Conservation (phyloP, 2,329 filamentous ascomycete species). For the Thelonectria rubi region DNA sequence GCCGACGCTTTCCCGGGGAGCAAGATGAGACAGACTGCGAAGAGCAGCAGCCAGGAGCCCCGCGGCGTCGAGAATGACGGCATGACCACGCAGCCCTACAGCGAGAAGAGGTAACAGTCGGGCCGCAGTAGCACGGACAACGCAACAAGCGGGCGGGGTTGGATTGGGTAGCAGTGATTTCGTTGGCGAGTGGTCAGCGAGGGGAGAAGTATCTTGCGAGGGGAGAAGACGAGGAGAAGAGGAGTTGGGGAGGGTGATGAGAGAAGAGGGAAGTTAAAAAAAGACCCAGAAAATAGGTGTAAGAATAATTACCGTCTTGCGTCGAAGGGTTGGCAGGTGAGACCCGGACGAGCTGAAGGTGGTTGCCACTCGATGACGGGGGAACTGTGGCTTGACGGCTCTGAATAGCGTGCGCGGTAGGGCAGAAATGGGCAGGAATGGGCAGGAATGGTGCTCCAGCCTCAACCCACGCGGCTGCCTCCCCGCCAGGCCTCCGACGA, state of each 20-base stretch:
- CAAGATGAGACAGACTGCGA: slow-evolving; percentile 61
- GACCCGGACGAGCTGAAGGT: slow-evolving; percentile 21
- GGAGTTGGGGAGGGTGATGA: slow-evolving; percentile 1
- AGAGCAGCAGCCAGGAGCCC: slow-evolving; percentile 61
- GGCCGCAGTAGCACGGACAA: slow-evolving; percentile 24
- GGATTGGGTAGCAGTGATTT: slow-evolving; percentile 1
- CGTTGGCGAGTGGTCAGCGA: background rate
- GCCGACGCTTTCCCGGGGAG: slow-evolving; percentile 66
- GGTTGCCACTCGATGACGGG: slow-evolving; percentile 42
- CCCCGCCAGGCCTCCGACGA: slow-evolving; percentile 6
- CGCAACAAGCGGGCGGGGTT: slow-evolving; percentile 28
- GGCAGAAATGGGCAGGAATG: slow-evolving; percentile 6
- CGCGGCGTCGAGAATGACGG: slow-evolving; percentile 57
- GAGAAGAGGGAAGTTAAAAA: slow-evolving; percentile 7
- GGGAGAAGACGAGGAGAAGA: slow-evolving; percentile 4
- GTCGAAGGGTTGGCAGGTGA: background rate
- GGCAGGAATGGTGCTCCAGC: background rate
- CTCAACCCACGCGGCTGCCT: background rate
- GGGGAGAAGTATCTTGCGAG: background rate
- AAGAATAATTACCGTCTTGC: slow-evolving; percentile 1
- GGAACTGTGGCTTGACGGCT: slow-evolving; percentile 37
- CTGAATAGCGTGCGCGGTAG: slow-evolving; percentile 3
- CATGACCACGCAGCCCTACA: slow-evolving; percentile 52
- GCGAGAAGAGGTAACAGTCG: too few relatives aligned
- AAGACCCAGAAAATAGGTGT: background rate